phyloP scores from a whole-genome alignment of 306 rosid species.

The Prinsepia uniflora region DNA sequence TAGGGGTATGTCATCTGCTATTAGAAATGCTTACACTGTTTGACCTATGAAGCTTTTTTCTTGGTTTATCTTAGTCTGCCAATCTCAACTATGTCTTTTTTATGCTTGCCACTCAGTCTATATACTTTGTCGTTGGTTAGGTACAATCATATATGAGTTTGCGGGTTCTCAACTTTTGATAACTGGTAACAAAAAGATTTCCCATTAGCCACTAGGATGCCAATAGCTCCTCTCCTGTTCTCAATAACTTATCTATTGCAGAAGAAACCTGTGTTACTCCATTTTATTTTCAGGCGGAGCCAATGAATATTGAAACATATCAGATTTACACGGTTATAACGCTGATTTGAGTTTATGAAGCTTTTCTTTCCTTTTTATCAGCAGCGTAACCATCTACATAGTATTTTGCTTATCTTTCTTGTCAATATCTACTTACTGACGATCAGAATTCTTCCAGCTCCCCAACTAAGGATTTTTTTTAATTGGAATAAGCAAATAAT shows the following conservation, averaged over 20 bases:
- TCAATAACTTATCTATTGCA: background rate
- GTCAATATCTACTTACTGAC: slow-evolving; percentile 26
- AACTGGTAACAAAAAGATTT: too few species aligned
- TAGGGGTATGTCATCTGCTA: too few species aligned
- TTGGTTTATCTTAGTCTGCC: too few species aligned
- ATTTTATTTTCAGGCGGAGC: background rate
- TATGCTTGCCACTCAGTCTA: too few species aligned
- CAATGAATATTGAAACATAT: background rate
- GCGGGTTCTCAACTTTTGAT: too few species aligned
- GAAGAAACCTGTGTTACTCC: background rate
- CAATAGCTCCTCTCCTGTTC: background rate
- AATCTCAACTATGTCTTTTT: too few species aligned
- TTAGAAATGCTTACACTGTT: too few species aligned
- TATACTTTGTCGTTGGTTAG: too few species aligned
- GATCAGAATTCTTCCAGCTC: slow-evolving; percentile 36
- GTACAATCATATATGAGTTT: too few species aligned
- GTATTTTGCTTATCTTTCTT: slow-evolving; percentile 8
- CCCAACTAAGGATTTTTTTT: slow-evolving; percentile 30
- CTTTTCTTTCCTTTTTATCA: background rate
- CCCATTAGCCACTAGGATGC: background rate
- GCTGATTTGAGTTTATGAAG: background rate
- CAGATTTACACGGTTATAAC: background rate
- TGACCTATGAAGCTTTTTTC: too few species aligned
- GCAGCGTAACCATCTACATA: slow-evolving; percentile 10
- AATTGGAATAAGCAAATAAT: slow-evolving; percentile 35